phyloP scores from a whole-genome alignment of 1,284 basidiomycete genomes.

The Sporisorium sorghi region DNA sequence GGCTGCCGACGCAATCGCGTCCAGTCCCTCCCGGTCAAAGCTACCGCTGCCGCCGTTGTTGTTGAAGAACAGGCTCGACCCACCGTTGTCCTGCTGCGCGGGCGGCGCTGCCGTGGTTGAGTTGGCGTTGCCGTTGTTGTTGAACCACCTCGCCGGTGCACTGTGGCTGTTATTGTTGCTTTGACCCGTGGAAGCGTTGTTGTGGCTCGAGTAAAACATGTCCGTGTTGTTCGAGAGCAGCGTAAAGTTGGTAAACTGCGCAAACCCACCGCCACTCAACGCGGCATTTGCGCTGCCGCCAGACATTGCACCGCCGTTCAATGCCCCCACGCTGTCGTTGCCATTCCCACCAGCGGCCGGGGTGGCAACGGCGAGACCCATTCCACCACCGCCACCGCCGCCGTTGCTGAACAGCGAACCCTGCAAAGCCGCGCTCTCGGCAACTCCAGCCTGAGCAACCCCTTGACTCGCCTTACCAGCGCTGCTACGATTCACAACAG shows the following conservation, averaged over 20 bases:
- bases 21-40: slow-evolving; percentile 29
- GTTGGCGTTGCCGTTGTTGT: slow-evolving; percentile 4
- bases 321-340: background rate
- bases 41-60: slow-evolving; percentile 2
- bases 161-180: background rate
- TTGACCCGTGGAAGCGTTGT: too few relatives aligned
- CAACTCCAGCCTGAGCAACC: background rate
- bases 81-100: slow-evolving; percentile 6
- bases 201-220: slow-evolving; percentile 29
- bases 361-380: too few relatives aligned
- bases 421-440: background rate
- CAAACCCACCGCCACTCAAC: slow-evolving; percentile 10
- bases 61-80: slow-evolving; percentile 23
- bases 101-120: background rate
- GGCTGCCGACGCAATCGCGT: slow-evolving; percentile 41
- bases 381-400: background rate
- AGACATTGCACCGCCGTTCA: slow-evolving; percentile 11
- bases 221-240: slow-evolving; percentile 34
- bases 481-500: background rate
- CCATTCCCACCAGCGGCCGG: slow-evolving; percentile 2
- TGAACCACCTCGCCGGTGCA: slow-evolving; percentile 13
- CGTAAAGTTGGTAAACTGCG: slow-evolving; percentile 41
- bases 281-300: background rate
- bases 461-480: background rate
- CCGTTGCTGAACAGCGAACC: background rate